Base-by-base conservation (phyloP, 2,329 filamentous ascomycete genomes). In the Pseudocercospora crystallina region DNA sequence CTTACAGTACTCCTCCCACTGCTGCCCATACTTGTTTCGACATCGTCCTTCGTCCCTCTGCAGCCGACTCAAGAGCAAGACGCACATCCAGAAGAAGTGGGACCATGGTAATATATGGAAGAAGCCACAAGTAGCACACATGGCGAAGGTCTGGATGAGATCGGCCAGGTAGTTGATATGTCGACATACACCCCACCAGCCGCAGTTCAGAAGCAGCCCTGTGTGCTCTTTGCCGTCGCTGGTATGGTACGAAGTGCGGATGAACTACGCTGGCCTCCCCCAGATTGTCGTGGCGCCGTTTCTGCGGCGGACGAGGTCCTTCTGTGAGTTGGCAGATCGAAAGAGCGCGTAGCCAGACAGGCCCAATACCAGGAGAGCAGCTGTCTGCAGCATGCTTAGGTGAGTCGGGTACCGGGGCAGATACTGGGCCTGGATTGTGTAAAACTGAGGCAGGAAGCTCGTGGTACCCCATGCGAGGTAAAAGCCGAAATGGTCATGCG, bases 401-500 rank as follows among this genome's bases (percentile, higher is more conserved):
- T 57, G 49, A 13, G 49, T 57, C 30, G 57, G 57, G 43, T 59
- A 57, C 13, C 57, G 54, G 34, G 54, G 54, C n/a, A 59, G 39
- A 37, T 57, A 59, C 33, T 59, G 57, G 5, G 51, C 54, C 45
- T 57, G 57, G 31, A 59, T 33, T 17, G 57, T 59, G 40, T 60
- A 60, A 48, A 58, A 57, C 8, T 54, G 51, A 5, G 57, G 57
- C 11, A 60, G 29, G 44, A 57, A 60, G 13, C 51, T 60, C 13
- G 54, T 55, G 20, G 57, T 55, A 31, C 57, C 57, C 57, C 57
- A 60, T 5, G 57, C 55, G 2, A 60, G 47, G 54, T 57, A 57
- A 44, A 60, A 57, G n/a, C 57, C 57, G 37, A 60, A 60, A 17
- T 60, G 57, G 13, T 60, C 57, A 47, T 60, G 57, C 49, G 43